Evolutionary conservation across 352 stramenopile species (phyloP), one percentile per base, ranked within the genome.

Genomic region (Globisporangium carolinianum): DNA sequence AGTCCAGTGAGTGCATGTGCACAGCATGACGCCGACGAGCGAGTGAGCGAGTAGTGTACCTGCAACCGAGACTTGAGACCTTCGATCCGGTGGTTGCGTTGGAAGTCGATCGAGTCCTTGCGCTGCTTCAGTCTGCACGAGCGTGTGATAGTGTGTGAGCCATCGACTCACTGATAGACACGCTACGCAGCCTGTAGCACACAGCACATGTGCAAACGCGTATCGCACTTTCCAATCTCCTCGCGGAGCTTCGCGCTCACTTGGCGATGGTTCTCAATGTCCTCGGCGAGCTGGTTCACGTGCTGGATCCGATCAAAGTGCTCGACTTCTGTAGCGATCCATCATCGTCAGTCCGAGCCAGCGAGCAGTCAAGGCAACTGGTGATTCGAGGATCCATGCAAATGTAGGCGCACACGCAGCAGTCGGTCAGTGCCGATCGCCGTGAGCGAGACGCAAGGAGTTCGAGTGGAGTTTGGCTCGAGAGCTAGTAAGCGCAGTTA

Each of bases 241-340:
- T 94, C 83, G 0, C 83, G 77, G 11, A 94, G 62, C 51, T 81
- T 86, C 6, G 72, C 73, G 55, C 79, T 89, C 24, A 87, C 70
- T 53, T 79, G 63, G 6, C 83, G 74, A 59, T 89, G 78, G 36
- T 78, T 79, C 53, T 94, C 83, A 24, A 94, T 91, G 49, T 94
- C 83, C 58, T 94, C 78, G 3, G 79, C 81, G 2, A 94, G 61
- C 62, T 87, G 76, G 47, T 94, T 94, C 10, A 91, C 81, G 17
- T 87, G 71, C 57, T 94, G 83, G 46, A 94, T 89, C 15, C 79
- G 71, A 53, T 89, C 83, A 62, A 94, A 91, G 47, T 91, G 81
- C 46, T 89, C 81, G 38, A 83, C 68, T 54, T 91, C 81, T 58
- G 69, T 83, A 36, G 53, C 35, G 9, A 42, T 39, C 36, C 12